Evolutionary conservation across 305 asterid genomes (phyloP).

Genomic region (Fraxinus albicans): DNA sequence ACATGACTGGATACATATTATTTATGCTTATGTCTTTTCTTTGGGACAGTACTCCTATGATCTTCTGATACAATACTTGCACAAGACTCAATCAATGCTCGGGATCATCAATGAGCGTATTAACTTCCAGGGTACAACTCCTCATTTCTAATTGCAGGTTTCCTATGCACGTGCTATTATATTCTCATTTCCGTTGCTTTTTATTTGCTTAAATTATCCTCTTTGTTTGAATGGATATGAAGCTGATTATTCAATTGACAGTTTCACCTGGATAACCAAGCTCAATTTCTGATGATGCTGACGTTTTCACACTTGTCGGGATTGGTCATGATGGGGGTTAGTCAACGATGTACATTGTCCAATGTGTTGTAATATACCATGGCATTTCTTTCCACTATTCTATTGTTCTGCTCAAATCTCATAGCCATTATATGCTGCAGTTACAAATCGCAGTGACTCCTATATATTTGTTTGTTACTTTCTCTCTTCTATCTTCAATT

Average conservation of each 20-base stretch:
- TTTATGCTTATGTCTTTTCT: conserved; percentile 6
- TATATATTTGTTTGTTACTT: no score
- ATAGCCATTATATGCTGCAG: no score
- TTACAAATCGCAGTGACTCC: no score
- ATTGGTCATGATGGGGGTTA: conserved; percentile 93
- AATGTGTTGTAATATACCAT: no score
- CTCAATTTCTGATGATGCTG: conserved; percentile 87
- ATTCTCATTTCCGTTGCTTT: conserved; percentile 6
- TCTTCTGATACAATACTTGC: conserved; percentile 80
- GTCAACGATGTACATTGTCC: conserved; percentile 25
- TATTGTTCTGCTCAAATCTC: no score
- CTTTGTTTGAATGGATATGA: conserved; percentile 13
- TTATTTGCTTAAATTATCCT: conserved; percentile 1
- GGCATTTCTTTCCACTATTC: no score
- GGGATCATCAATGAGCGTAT: conserved; percentile 93
- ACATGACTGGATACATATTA: conserved; percentile 14
- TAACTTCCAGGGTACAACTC: conserved; percentile 67
- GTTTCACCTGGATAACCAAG: conserved; percentile 94
- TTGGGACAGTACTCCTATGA: conserved; percentile 75
- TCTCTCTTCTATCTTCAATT: no score
- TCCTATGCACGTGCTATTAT: conserved; percentile 2
- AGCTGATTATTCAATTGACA: conserved; percentile 36
- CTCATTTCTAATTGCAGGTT: conserved; percentile 1
- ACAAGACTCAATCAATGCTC: conserved; percentile 88
- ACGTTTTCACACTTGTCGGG: conserved; percentile 73